Percentiles rank a stretch among this genome's conserved stretches.
Evolutionary conservation across 352 stramenopile species (phyloP).

Genomic region (Phytophthora pinifolia): DNA sequence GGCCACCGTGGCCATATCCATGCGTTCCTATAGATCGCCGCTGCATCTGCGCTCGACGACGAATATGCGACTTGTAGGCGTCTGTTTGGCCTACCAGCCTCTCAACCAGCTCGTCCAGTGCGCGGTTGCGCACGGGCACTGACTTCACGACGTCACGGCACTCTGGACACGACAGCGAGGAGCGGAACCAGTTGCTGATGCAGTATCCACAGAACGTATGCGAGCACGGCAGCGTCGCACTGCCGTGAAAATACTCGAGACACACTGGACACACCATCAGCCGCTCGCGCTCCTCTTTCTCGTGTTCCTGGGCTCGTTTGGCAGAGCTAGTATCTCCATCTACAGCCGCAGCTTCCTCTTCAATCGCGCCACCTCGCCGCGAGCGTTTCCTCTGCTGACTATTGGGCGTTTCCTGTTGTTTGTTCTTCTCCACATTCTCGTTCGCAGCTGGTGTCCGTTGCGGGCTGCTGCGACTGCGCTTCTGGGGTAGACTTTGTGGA

Average conservation of each 20-base stretch:
- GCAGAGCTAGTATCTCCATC: slow-evolving; percentile 11
- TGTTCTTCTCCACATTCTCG: slow-evolving; percentile 25
- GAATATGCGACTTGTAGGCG: slow-evolving; percentile 49
- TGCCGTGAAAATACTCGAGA: slow-evolving; percentile 79
- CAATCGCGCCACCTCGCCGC: slow-evolving; percentile 23
- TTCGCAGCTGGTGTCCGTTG: slow-evolving; percentile 13
- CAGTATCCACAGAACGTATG: slow-evolving; percentile 85
- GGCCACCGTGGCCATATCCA: slow-evolving; percentile 14
- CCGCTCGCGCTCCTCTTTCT: slow-evolving; percentile 55
- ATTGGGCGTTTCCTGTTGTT: slow-evolving; percentile 21
- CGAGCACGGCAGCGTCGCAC: slow-evolving; percentile 77
- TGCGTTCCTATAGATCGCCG: slow-evolving; percentile 15
- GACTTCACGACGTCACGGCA: slow-evolving; percentile 66
- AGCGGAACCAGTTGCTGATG: slow-evolving; percentile 78
- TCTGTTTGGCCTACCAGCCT: slow-evolving; percentile 68
- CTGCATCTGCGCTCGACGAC: slow-evolving; percentile 35
- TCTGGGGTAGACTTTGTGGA: slow-evolving; percentile 25
- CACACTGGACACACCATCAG: slow-evolving; percentile 83
- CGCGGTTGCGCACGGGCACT: slow-evolving; percentile 76
- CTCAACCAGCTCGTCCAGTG: slow-evolving; percentile 77
- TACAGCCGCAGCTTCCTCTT: slow-evolving; percentile 19
- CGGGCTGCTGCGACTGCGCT: slow-evolving; percentile 30
- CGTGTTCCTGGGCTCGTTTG: slow-evolving; percentile 24
- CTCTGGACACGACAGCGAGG: slow-evolving; percentile 74
- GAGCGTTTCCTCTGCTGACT: slow-evolving; percentile 44